These are phyloP conservation scores for Spizellomyces punctatus DNA, from an alignment of 192 early-diverging fungal species.

Conservation along the genomic window DNA sequence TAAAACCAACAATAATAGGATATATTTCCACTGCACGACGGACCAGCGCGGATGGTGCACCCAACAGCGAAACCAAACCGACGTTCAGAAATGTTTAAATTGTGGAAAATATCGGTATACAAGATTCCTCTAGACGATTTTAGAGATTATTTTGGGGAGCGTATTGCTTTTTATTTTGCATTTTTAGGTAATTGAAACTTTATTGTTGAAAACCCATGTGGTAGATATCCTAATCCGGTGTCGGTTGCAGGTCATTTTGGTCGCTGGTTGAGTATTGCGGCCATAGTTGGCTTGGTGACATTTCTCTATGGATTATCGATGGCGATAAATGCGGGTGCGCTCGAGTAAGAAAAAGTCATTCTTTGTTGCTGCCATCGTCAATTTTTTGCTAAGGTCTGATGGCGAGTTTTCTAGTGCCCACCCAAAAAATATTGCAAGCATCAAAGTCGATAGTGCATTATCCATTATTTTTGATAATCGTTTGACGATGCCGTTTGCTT, in stretches of 20 bases:
- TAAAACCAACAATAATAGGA: constrained; percentile 1
- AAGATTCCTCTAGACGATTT: constrained; percentile 25
- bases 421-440: no score
- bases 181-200: constrained; percentile 51
- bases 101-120: neutral
- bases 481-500: constrained; percentile 54
- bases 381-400: no score
- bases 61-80: constrained; percentile 15
- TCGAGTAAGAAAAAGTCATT: neutral
- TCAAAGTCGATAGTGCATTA: neutral
- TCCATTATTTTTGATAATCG: constrained; percentile 61
- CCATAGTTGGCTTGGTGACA: constrained; percentile 52
- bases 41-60: constrained; percentile 43
- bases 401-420: no score
- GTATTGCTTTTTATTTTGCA: constrained; percentile 68
- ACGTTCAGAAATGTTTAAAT: constrained; percentile 4
- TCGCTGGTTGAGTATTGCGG: constrained; percentile 53
- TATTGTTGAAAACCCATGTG: neutral
- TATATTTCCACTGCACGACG: constrained; percentile 63
- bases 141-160: constrained; percentile 69
- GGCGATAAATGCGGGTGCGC: constrained; percentile 12
- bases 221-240: neutral
- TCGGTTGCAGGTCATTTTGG: neutral
- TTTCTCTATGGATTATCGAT: constrained; percentile 54
- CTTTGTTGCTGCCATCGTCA: neutral